Base-by-base conservation (phyloP, 2,329 filamentous ascomycete species). In the Talaromyces sp. region DNA sequence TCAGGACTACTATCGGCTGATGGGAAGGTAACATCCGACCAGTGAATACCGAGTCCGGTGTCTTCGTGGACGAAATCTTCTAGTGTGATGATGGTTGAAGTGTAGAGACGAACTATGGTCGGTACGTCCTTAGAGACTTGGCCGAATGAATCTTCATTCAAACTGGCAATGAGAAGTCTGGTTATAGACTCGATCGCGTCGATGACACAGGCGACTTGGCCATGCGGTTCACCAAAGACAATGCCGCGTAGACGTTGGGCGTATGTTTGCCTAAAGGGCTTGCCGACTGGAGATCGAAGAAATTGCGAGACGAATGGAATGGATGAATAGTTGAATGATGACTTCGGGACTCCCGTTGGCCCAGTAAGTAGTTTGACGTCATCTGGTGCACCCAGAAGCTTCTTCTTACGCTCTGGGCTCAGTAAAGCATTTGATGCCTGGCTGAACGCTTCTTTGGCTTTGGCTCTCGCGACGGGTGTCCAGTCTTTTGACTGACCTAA, bases 101-200 rank as follows among this genome's bases (percentile, higher is more conserved):
- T 93, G 67, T 96, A 86, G 1, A 87, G 86, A 56, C 89, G 86
- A 60, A 97, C 86, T 64, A 96, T 89, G 58, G 79, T 80, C 0
- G 90, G 87, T 2, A 98, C 87, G 68, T 95, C 91, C 50, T 88
- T 84, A 69, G 96, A 90, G n/a, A 96, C 94, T 70, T 91, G 90
- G 14, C 94, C 94, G 73, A 88, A 95, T 56, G 85, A 85, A 74
- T 98, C 94, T 76, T 98, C 93, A 3, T 82, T 81, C 62, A 97
- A 79, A 76, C 90, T 94, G 67, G 86, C 85, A 3, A 92, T 85
- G 0, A 91, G 86, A 33, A 98, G 83, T 59, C 85, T 83, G 13
- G 86, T 87, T 45, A 95, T 79, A 0, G 89, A 86, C 66, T 88
- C 87, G n/a, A 89, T 83, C 1, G 91, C 90, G 73, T 94, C 88